Evolutionary conservation across 208 protist species (phyloP), one percentile per base, ranked within the genome.

Genomic region (Leishmania arabica): DNA sequence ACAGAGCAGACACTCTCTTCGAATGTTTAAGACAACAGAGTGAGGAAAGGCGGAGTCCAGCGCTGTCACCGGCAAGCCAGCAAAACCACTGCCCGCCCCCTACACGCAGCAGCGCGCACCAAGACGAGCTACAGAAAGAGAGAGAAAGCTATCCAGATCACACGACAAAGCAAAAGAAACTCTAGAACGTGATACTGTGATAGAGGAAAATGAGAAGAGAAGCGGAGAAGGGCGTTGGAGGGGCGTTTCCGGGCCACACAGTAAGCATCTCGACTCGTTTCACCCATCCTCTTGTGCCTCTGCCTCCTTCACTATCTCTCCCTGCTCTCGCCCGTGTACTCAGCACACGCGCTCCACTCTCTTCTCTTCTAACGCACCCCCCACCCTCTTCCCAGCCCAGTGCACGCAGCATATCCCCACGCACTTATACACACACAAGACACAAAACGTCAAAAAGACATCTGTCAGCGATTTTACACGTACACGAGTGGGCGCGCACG

Each of bases 201-300:
- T 64, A 64, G 27, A 64, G 27, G 9, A 31, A 34, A 34, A 64
- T 7, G 27, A 64, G 31, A 64, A 64, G 27, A 31, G 58, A 64
- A 64, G 5, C 58, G n/a, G 58, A 8, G 27, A 31, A 64, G 58
- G 6, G 58, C 11, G 9, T 64, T 27, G 27, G 58, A 64, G 9
- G 27, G 27, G 58, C 11, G n/a, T 17, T 8, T 31, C 27, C 45
- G 17, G 34, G 40, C 1, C 45, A n/a, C 27, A 47, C 60, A n/a
- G 27, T 75, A 58, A 27, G n/a, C 51, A 71, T 58, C 31, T 87
- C 73, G 19, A 6, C 75, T 27, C 49, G 71, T 62, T 85, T 81
- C 77, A 73, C 27, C 54, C 69, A 3, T 73, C 68, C 68, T 47
- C 19, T 73, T 34, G 9, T 11, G 40, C 42, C n/a, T 19, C 68